Conservation (phyloP, 257 asterid species). For the Catharanthus roseus region DNA sequence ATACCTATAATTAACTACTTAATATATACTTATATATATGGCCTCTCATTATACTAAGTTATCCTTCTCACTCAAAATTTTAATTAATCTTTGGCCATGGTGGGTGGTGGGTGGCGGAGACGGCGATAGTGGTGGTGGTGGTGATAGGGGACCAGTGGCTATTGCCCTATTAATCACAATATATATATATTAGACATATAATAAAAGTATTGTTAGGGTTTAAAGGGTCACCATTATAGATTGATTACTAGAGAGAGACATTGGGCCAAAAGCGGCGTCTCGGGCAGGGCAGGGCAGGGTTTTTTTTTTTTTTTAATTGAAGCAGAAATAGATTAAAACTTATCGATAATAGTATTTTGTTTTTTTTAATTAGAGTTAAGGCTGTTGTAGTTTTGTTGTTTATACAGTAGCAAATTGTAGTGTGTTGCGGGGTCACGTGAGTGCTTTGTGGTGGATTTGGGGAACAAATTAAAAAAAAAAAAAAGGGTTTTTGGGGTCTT, state of each 20-base stretch:
- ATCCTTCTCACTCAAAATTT: constrained; percentile 14
- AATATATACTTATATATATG: background rate
- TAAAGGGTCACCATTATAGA: constrained; percentile 8
- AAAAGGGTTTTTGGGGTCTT: background rate
- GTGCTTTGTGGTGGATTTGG: constrained; percentile 17
- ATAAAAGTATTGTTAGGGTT: background rate
- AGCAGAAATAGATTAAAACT: no score
- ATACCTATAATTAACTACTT: background rate
- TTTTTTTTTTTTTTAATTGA: no score
- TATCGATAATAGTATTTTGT: no score
- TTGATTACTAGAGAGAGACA: no score
- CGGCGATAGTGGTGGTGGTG: constrained; percentile 5
- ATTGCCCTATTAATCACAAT: background rate
- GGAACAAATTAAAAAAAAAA: constrained; percentile 13
- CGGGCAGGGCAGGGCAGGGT: constrained; percentile 14
- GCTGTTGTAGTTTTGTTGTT: background rate
- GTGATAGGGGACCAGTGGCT: constrained; percentile 20
- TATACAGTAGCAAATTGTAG: no score
- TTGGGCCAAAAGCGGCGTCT: constrained; percentile 17
- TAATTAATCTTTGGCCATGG: background rate
- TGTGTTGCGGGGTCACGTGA: constrained; percentile 30
- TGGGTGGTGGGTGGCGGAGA: background rate
- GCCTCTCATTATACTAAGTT: constrained; percentile 18
- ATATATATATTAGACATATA: constrained; percentile 4
- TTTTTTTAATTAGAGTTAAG: background rate